Conservation (phyloP, 495 filamentous ascomycete species). For the Penicillium arizonense region DNA sequence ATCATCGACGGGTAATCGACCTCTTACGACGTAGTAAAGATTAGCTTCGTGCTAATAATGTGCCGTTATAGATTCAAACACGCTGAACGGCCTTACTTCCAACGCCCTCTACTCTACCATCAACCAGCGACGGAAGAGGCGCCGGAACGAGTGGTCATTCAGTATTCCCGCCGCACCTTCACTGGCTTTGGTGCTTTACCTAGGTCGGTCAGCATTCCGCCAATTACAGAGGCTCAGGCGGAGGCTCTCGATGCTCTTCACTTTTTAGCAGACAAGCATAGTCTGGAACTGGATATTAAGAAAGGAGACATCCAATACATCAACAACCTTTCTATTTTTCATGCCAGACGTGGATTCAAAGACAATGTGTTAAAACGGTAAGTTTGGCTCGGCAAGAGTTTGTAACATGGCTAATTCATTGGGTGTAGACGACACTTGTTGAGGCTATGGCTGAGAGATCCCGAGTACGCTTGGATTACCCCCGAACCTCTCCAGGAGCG, state of each 20-base stretch:
- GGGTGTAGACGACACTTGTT: too few species aligned
- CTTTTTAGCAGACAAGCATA: constrained; percentile 53
- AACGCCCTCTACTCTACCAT: constrained; percentile 31
- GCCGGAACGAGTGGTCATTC: constrained; percentile 48
- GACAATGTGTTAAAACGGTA: too few species aligned
- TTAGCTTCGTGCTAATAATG: neutral
- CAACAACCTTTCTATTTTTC: constrained; percentile 68
- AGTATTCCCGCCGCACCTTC: constrained; percentile 54
- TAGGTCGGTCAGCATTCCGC: constrained; percentile 43
- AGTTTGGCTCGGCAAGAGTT: too few species aligned
- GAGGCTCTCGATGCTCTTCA: constrained; percentile 64
- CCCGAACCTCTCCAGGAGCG: too few species aligned
- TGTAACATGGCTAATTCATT: too few species aligned
- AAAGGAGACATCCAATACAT: constrained; percentile 70
- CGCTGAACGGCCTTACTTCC: neutral
- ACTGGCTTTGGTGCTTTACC: constrained; percentile 52
- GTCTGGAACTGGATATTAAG: constrained; percentile 47
- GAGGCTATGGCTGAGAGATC: too few species aligned
- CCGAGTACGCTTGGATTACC: too few species aligned
- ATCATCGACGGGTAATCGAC: constrained; percentile 46
- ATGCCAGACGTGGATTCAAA: constrained; percentile 28
- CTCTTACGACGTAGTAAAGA: constrained; percentile 3
- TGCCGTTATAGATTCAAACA: too few species aligned
- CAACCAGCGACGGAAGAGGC: constrained; percentile 32
- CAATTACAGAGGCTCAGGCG: constrained; percentile 51